Base-by-base conservation (phyloP, 2,329 filamentous ascomycete genomes). In the Ophiocordyceps australis region DNA sequence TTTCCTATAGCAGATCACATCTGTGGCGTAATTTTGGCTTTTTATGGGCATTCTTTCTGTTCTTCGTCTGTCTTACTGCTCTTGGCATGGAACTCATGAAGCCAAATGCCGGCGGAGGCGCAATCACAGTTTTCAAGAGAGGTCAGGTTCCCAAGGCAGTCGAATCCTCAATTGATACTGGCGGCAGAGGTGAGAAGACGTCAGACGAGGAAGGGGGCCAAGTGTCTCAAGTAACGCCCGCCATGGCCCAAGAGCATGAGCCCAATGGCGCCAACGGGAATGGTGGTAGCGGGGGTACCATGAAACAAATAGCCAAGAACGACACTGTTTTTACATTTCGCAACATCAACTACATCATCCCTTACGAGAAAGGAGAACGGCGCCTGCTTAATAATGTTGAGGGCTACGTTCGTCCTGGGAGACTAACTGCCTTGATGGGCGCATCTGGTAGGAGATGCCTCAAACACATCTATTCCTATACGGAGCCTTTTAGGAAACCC, bases 351-450 rank as follows among this genome's bases (percentile, higher is more conserved):
- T 65, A 65, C 32, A 58, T 48, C 0, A 57, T 61, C 3, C 55
- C 55, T 9, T 51, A 48, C 32, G 78, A 81, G 39, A 59, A 60
- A 4, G 67, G 79, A 26, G 51, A 64, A n/a, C 63, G 76, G 13
- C 66, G 71, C 25, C 64, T 89, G 28, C 53, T 89, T 13, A 67
- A 83, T 31, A 62, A 82, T 32, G 74, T 86, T 1, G 73, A 85
- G 38, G 80, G 80, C n/a, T 86, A 74, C 59, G 78, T 89, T 22
- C 77, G 80, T 32, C 80, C 81, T 2, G 80, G 80, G 17, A 83
- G 76, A 27, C 50, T 85, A 25, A 85, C 78, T 8, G 80, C 78
- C 7, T 59, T 85, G 1, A 86, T 86, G 79, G 75, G 59, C 19
- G 55, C 58, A 14, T 60, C 57, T 22, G 55, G 50, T 42, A 45